phyloP scores from a whole-genome alignment of 2,329 filamentous ascomycete species.

The Magnaporthiopsis rhizophila region DNA sequence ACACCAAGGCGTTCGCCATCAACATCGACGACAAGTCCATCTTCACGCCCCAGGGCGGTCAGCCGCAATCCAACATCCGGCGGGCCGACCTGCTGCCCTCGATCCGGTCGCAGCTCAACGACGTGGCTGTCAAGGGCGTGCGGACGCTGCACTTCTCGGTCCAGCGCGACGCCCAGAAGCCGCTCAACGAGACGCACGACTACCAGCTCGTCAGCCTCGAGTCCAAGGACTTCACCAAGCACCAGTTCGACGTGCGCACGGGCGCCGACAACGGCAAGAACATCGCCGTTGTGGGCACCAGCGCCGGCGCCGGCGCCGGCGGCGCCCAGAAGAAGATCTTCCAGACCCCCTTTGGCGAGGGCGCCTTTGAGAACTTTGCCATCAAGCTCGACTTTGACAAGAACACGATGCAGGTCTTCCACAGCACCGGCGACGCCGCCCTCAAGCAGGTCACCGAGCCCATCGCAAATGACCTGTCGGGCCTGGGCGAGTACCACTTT shows the following conservation, averaged over 20 bases:
- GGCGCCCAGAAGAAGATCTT: neutral
- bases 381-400: slow-evolving; percentile 5
- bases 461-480: slow-evolving; percentile 3
- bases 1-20: slow-evolving; percentile 7
- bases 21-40: slow-evolving; percentile 6
- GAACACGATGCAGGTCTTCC: slow-evolving; percentile 8
- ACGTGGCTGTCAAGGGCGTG: slow-evolving; percentile 5
- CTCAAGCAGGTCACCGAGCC: slow-evolving; percentile 3
- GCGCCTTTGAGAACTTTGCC: slow-evolving; percentile 6
- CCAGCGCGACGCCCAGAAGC: slow-evolving; percentile 5
- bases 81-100: slow-evolving; percentile 3
- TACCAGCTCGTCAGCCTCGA: slow-evolving; percentile 6
- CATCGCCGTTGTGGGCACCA: slow-evolving; percentile 1
- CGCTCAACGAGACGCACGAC: slow-evolving; percentile 4
- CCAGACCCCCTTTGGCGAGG: neutral
- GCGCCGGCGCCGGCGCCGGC: neutral
- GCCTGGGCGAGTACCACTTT: slow-evolving; percentile 5
- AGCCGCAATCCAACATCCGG: slow-evolving; percentile 4
- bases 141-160: slow-evolving; percentile 8
- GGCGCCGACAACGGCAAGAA: slow-evolving; percentile 5
- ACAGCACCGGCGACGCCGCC: slow-evolving; percentile 4
- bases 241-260: slow-evolving; percentile 6
- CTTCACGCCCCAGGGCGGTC: slow-evolving; percentile 3
- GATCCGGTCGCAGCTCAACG: slow-evolving; percentile 6
- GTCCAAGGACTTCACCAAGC: slow-evolving; percentile 4